Base-by-base conservation (phyloP, 2,329 filamentous ascomycete species). In the Hymenoscyphus salicellus region DNA sequence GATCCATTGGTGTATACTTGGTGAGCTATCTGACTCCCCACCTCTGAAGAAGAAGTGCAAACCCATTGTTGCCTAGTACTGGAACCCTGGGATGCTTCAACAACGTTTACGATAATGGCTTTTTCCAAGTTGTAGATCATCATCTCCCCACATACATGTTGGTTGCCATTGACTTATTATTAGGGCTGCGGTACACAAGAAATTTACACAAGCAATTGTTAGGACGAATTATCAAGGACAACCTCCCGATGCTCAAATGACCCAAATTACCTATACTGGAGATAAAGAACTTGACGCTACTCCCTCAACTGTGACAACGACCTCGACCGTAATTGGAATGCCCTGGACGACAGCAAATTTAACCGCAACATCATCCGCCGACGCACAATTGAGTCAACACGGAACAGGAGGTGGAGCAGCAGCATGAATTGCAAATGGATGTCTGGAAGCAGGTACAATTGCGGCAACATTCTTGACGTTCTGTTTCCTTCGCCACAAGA, bases 141-240 rank as follows among this genome's bases (percentile, higher is more conserved):
- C 28, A 8, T 6, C 23, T 55, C 11, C 14, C 23, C 14, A 30
- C 11, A 26, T 32, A 16, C 28, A 7, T 17, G 14, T 6, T 28
- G 52, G 8, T 2, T 17, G 16, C 5, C 6, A 32, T 6, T 28
- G 11, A 55, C 52, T 52, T 11, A 28, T 14, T 30, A 32, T 26
- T n/a, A 55, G 52, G 65, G 63, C 10, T 67, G 65, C 49, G 65
- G 65, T n/a, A n/a, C n/a, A n/a, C n/a, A n/a, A n/a, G n/a, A n/a
- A n/a, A 16, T 61, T 52, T 30, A 60, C 46, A 26, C 57, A 52
- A 16, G 62, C 63, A 4, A 61, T 58, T 23, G 63, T 67, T 14
- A 52, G 28, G 4, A 28, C 63, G 10, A 65, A 61, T 1, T 67
- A 65, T n/a, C 2, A 28, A 5, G 61, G 61, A 17, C 63, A 63